phyloP scores from a whole-genome alignment of 208 protist genomes.

The Trichomonas vaginalis region DNA sequence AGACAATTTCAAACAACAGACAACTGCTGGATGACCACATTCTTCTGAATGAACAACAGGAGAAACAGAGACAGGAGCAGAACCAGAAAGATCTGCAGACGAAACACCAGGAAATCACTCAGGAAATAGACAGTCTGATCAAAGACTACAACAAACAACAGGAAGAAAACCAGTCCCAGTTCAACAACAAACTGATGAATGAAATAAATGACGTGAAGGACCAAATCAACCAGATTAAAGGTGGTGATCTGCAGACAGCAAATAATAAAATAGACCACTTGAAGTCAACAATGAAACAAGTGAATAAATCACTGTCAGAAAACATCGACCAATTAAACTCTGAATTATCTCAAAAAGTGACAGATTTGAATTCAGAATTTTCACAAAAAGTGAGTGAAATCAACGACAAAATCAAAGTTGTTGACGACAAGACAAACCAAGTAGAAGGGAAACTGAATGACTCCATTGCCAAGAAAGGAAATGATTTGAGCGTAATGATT shows the following conservation, averaged over 20 bases:
- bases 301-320: neutral
- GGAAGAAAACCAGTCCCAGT: neutral
- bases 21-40: neutral
- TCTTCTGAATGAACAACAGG: neutral
- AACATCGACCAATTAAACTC: neutral
- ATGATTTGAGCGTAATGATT: neutral
- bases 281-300: neutral
- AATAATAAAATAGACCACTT: neutral
- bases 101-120: neutral
- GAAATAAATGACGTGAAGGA: neutral
- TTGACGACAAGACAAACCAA: neutral
- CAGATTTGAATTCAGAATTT: neutral
- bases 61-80: neutral
- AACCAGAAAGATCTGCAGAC: neutral
- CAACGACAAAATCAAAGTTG: neutral
- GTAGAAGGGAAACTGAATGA: neutral
- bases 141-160: neutral
- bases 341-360: neutral
- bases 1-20: neutral
- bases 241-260: neutral
- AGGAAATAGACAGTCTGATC: neutral
- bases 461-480: neutral
- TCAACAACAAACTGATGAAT: neutral
- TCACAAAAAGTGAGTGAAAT: neutral
- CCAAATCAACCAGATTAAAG: neutral